Evolutionary conservation across 257 asterid species (phyloP).

Genomic region (Lavandula angustifolia): DNA sequence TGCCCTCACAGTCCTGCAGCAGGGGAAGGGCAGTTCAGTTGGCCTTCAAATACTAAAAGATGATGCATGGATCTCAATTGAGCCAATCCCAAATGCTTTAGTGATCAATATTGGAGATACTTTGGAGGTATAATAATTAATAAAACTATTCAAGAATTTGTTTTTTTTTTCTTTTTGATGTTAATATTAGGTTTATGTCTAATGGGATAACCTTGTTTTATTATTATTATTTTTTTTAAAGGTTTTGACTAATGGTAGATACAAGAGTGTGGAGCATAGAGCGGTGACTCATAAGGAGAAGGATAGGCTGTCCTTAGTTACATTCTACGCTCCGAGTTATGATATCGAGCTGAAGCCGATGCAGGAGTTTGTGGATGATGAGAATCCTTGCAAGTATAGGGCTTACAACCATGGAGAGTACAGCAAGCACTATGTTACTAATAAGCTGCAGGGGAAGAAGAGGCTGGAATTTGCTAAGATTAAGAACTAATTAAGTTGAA

Average conservation of each 20-base stretch:
- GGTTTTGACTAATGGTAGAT: constrained; percentile 86
- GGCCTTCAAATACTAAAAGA: constrained; percentile 85
- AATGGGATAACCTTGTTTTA: too few species aligned
- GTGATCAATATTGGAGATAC: constrained; percentile 95
- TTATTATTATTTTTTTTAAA: too few species aligned
- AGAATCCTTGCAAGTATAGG: constrained; percentile 65
- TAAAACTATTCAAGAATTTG: neutral
- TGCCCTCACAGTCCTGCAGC: constrained; percentile 89
- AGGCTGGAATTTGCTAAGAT: constrained; percentile 76
- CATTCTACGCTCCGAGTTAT: constrained; percentile 94
- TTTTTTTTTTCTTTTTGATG: neutral
- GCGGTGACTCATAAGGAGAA: constrained; percentile 80
- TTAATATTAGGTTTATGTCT: neutral
- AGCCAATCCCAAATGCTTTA: constrained; percentile 78
- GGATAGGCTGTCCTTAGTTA: constrained; percentile 85
- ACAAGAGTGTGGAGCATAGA: constrained; percentile 96
- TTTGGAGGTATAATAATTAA: constrained; percentile 58
- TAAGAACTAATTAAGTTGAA: neutral
- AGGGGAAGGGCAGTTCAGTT: constrained; percentile 64
- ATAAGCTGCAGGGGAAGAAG: constrained; percentile 92
- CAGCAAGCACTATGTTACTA: constrained; percentile 83
- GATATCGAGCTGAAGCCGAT: constrained; percentile 78
- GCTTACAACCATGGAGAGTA: constrained; percentile 95
- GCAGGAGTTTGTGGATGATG: constrained; percentile 52
- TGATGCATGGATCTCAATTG: constrained; percentile 64